Evolutionary conservation across 345 rosid genomes (phyloP), one percentile per base, ranked within the genome.

Genomic region (Populus pruinosa): DNA sequence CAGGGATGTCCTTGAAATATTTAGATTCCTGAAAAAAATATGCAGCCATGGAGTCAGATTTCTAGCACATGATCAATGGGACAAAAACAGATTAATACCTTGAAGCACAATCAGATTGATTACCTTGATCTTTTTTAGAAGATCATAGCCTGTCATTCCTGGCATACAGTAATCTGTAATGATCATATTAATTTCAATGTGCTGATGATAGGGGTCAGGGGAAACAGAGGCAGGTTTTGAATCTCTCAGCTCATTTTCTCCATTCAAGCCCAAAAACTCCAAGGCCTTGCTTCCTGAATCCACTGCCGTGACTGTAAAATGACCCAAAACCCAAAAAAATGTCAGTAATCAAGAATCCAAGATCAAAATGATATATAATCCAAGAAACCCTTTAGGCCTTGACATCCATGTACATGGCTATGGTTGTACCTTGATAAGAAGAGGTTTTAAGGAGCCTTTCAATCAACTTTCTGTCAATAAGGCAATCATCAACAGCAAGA

Each of bases 121-220:
- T 87, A 91, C 96, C 93, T 93, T 96, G 47, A 96, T 86, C 79
- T 80, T 93, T 83, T 87, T 90, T 13, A 96, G 89, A 12, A 96
- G 94, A 88, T 96, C 98, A 77, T 92, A 92, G 77, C 99, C 99
- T 9, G 97, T 91, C 96, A 95, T 93, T 16, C 94, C 99, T 21
- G 99, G 99, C 99, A 93, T 96, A 70, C 94, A 92, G 56, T 96
- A 96, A 84, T 96, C 99, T 62, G 98, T 96, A 35, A 96, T 92
- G 69, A 96, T 93, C 79, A 96, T 80, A 84, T 88, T 91, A 3
- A 96, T 88, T 83, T 86, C 86, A 18, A 86, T 47, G 25, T 89
- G 91, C 44, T 72, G 80, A 43, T 69, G 79, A 65, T 68, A 9
- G 6, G 67, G 11, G 31, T 18, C 70, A 0, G 86, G 80, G 70